Evolutionary conservation across 2,329 filamentous ascomycete genomes (phyloP), one percentile per base, ranked within the genome.

Genomic region (Iodosphaeria phyllophila): DNA sequence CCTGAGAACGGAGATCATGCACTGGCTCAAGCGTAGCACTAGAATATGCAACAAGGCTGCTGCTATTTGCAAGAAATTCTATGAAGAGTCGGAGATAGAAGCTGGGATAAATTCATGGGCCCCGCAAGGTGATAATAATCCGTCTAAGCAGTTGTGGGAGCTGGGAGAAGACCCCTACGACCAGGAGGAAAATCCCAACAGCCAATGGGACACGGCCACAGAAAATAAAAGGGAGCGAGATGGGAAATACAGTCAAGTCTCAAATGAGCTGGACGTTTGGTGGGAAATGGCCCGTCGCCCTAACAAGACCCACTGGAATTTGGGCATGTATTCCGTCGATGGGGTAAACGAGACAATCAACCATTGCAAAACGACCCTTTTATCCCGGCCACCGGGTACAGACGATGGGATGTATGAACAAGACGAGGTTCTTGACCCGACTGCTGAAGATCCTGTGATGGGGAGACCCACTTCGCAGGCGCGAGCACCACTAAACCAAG

Each of bases 241-340:
- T 38, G 53, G 52, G 16, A 47, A 51, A 7, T 72, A 72, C 33
- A 64, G 64, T 2, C 57, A 64, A 18, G 67, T 74, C 1, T 74
- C 69, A 2, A 54, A 65, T 32, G 69, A 74, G 41, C 60, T 74
- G 25, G 69, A 74, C 39, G 57, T 56, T 3, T 74, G 69, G 69
- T 74, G 69, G 67, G 53, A 65, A 22, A 57, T 56, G 23, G 63
- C 63, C 20, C 56, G 66, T 20, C 64, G 72, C 31, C 60, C 61
- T 3, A 73, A 72, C 36, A 62, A 62, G 30, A 62, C 65, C 20
- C 58, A 60, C 13, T 69, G 64, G 59, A 55, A 60, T 16, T 54
- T 65, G 1, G 52, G 52, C 2, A 71, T 73, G 62, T 66, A 65
- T 3, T 59, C 63, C 3, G 59, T 71, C 11, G 64, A 69, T 29